Conservation (phyloP, 768 basidiomycete species). For the Tubosaeta sp. region DNA sequence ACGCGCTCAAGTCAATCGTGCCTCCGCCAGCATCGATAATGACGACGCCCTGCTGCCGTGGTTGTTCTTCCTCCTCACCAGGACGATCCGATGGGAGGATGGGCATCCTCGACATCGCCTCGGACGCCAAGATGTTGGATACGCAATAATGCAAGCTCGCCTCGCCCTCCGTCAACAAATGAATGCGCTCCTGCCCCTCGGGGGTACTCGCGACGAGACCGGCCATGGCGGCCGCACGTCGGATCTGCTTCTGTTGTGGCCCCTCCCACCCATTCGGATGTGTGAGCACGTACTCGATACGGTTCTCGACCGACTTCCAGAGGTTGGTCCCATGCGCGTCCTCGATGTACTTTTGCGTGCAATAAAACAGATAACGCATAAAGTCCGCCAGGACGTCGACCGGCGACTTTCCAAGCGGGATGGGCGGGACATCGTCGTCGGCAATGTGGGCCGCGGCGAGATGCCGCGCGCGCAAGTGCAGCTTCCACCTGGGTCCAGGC, state of each 20-base stretch:
- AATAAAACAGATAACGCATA: conserved; percentile 41
- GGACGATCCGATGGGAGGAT: conserved; percentile 16
- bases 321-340: conserved; percentile 44
- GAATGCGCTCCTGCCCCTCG: conserved; percentile 40
- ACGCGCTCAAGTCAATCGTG: conserved; percentile 41
- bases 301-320: conserved; percentile 42
- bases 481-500: conserved; percentile 28
- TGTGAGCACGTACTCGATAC: conserved; percentile 49
- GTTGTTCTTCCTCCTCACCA: conserved; percentile 17
- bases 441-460: conserved; percentile 28
- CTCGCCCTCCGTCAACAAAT: conserved; percentile 62
- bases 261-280: conserved; percentile 70
- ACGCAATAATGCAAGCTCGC: conserved; percentile 59
- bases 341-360: conserved; percentile 43
- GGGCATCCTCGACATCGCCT: conserved; percentile 19
- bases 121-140: conserved; percentile 39
- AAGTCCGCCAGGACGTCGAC: conserved; percentile 46
- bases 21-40: conserved; percentile 51
- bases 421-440: conserved; percentile 34
- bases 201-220: conserved; percentile 43
- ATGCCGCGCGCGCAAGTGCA: conserved; percentile 37
- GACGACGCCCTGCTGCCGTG: conserved; percentile 34
- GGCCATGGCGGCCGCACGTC: conserved; percentile 47
- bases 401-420: conserved; percentile 40
- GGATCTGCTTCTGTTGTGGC: conserved; percentile 52